Percentiles rank a stretch among this genome's conserved stretches.
These are phyloP conservation scores for Beta vulgaris DNA, from an alignment of 148 eudicot genomes.

Conservation along the genomic window DNA sequence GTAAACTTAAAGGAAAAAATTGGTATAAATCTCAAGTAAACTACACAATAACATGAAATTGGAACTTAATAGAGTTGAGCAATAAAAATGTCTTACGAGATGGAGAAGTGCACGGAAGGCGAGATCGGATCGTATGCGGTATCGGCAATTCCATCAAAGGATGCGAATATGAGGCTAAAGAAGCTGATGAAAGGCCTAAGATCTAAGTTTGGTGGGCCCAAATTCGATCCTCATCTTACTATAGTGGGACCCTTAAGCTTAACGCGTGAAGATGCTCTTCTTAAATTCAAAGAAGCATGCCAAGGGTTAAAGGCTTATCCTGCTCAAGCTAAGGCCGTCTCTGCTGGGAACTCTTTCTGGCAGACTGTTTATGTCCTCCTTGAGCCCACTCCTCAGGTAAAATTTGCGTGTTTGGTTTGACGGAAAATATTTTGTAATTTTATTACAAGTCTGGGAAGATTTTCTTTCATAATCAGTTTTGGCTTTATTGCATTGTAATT, in stretches of 20 bases:
- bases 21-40: no score
- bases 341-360: not conserved
- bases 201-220: constrained; percentile 9
- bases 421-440: no score
- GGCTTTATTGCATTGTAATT: no score
- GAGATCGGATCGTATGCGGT: not conserved
- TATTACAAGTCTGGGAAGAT: no score
- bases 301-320: constrained; percentile 4
- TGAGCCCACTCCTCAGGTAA: not conserved
- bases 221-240: constrained; percentile 7
- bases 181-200: constrained; percentile 1
- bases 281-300: not conserved
- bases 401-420: not conserved
- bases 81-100: not conserved
- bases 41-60: no score
- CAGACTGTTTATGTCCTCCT: not conserved
- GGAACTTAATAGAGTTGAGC: no score
- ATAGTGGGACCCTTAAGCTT: not conserved
- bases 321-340: not conserved
- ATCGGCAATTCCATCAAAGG: constrained; percentile 1
- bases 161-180: not conserved
- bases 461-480: no score
- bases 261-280: not conserved
- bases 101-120: not conserved
- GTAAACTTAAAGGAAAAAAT: no score